A percentile compares a stretch with the other conserved stretches of the same genome.
These are phyloP conservation scores for Larix kaempferi DNA, from an alignment of 75 land plant species.

Conservation along the genomic window DNA sequence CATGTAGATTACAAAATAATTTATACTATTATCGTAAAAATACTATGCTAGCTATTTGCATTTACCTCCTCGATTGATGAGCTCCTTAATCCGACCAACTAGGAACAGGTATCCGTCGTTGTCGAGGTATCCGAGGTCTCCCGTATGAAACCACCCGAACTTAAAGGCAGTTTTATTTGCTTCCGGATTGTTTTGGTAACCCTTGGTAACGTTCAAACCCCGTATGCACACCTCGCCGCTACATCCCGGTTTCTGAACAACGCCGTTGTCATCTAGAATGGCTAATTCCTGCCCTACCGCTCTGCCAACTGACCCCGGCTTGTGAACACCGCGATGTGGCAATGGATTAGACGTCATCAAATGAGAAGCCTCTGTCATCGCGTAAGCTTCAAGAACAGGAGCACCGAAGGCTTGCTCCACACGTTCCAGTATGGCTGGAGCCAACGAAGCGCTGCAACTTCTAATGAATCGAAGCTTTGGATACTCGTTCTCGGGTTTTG, in stretches of 20 bases:
- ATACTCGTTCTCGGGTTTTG: slow-evolving; percentile 53
- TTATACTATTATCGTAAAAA: no score
- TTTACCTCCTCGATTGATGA: slow-evolving; percentile 93
- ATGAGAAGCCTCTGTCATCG: slow-evolving; percentile 98
- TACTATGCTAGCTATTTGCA: no score
- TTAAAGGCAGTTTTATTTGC: slow-evolving; percentile 71
- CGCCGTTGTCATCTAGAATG: slow-evolving; percentile 61
- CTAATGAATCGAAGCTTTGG: slow-evolving; percentile 89
- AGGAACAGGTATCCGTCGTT: slow-evolving; percentile 79
- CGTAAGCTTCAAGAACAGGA: slow-evolving; percentile 92
- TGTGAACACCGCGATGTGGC: slow-evolving; percentile 67
- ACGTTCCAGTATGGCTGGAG: slow-evolving; percentile 62
- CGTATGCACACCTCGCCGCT: slow-evolving; percentile 88
- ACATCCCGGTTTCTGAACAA: slow-evolving; percentile 8
- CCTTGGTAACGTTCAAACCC: slow-evolving; percentile 86
- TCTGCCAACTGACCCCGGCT: slow-evolving; percentile 79
- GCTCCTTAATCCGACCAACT: slow-evolving; percentile 93
- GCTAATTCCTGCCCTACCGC: slow-evolving; percentile 84
- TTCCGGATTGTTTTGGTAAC: slow-evolving; percentile 85
- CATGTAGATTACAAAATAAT: no score
- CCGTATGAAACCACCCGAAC: slow-evolving; percentile 97
- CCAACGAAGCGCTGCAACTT: slow-evolving; percentile 77
- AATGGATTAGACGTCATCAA: slow-evolving; percentile 80
- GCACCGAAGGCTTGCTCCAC: slow-evolving; percentile 76
- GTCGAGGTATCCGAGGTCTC: slow-evolving; percentile 82